phyloP scores from a whole-genome alignment of 1,139 yeast species.

The Diutina sp. region DNA sequence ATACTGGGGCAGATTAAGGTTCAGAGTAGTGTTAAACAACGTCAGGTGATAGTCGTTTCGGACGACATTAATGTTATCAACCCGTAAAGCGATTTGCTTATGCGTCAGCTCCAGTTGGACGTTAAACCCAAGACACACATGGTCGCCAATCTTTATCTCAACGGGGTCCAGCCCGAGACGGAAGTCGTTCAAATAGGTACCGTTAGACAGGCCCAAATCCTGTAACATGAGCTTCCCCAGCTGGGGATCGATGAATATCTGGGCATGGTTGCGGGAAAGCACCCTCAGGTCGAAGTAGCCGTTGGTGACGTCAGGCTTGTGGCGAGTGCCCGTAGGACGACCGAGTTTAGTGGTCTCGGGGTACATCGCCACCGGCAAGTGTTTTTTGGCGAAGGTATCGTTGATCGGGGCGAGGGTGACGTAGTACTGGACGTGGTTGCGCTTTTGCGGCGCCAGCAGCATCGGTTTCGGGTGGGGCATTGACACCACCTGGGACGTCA shows the following conservation, averaged over 20 bases:
- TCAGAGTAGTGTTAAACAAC: constrained; percentile 5
- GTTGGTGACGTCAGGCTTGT: constrained; percentile 66
- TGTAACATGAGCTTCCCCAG: constrained; percentile 62
- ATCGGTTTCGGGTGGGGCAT: constrained; percentile 1
- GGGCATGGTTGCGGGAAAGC: constrained; percentile 87
- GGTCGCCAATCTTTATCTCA: constrained; percentile 63
- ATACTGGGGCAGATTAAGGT: constrained; percentile 15
- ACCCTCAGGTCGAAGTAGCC: constrained; percentile 95
- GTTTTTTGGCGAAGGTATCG: constrained; percentile 72
- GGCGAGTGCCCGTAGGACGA: constrained; percentile 67
- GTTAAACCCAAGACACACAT: constrained; percentile 82
- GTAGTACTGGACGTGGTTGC: constrained; percentile 31
- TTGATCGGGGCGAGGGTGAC: constrained; percentile 66
- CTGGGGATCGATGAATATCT: constrained; percentile 60
- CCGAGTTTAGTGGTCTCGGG: constrained; percentile 87
- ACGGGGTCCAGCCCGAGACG: constrained; percentile 55
- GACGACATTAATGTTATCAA: constrained; percentile 58
- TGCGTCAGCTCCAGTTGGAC: constrained; percentile 76
- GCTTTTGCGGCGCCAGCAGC: constrained; percentile 4
- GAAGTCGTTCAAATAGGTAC: constrained; percentile 76
- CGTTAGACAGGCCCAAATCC: constrained; percentile 87
- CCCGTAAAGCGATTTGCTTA: constrained; percentile 69
- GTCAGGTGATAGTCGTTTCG: constrained; percentile 15
- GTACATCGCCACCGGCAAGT: constrained; percentile 61
- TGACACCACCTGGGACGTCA: constrained; percentile 3